A percentile compares a stretch with the other conserved stretches of the same genome.
Conservation (phyloP, 768 basidiomycete species). For the Scleroderma bovista region DNA sequence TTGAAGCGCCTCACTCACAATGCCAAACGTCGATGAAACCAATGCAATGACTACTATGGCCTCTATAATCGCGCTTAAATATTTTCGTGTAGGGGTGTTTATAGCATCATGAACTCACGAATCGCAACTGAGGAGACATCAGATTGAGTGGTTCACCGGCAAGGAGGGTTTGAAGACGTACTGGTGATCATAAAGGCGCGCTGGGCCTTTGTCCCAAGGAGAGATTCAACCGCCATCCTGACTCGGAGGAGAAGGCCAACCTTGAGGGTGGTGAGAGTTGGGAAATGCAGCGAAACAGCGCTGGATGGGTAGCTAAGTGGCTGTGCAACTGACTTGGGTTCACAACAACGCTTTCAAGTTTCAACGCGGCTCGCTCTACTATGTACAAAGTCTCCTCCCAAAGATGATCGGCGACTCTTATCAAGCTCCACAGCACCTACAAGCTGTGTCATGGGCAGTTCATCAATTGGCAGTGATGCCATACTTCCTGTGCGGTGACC, state of each 20-base stretch:
- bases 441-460: no score
- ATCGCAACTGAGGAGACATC: slow-evolving; percentile 38
- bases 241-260: slow-evolving; percentile 8
- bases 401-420: no score
- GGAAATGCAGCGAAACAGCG: not conserved
- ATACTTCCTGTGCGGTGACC: no score
- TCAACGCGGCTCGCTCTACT: no score
- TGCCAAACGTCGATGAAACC: slow-evolving; percentile 65
- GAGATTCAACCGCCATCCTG: slow-evolving; percentile 64
- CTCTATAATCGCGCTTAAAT: slow-evolving; percentile 49
- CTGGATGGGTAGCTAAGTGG: slow-evolving; percentile 1
- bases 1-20: slow-evolving; percentile 36
- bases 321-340: slow-evolving; percentile 9
- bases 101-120: slow-evolving; percentile 50
- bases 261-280: slow-evolving; percentile 6
- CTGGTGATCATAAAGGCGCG: slow-evolving; percentile 66
- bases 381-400: no score
- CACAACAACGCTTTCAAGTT: no score
- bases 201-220: slow-evolving; percentile 71
- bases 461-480: no score
- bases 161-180: slow-evolving; percentile 30
- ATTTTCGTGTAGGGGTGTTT: not conserved
- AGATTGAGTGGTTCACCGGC: slow-evolving; percentile 5
- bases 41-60: slow-evolving; percentile 69
- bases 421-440: no score